Percentiles rank a stretch among this genome's conserved stretches.
phyloP scores from a whole-genome alignment of 257 asterid species.

The Solanum clarkiae region DNA sequence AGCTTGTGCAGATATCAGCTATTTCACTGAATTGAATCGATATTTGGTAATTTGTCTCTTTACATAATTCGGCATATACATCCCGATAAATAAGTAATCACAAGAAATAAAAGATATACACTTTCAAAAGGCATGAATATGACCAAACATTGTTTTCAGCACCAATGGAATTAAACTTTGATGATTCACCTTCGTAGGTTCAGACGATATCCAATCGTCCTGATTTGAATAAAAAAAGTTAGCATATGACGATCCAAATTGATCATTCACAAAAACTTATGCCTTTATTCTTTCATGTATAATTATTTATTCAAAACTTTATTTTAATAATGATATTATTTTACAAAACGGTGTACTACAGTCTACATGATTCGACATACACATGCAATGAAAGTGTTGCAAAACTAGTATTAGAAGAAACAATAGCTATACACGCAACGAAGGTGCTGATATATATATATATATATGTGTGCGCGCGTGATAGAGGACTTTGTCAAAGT shows the following conservation, averaged over 20 bases:
- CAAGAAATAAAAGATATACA: background rate
- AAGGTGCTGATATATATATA: no score
- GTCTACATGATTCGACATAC: no score
- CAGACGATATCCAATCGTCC: background rate
- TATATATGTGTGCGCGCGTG: background rate
- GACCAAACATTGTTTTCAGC: background rate
- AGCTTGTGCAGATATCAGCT: background rate
- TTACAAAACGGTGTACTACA: no score
- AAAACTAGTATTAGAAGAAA: no score
- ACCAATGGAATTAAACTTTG: background rate
- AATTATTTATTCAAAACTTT: no score
- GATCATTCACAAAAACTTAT: background rate
- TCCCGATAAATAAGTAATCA: background rate
- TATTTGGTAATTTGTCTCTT: background rate
- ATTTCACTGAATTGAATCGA: fast-evolving
- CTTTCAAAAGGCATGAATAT: background rate
- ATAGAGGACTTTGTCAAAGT: background rate
- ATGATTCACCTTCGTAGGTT: background rate
- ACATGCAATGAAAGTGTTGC: no score
- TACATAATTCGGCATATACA: background rate
- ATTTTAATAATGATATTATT: no score
- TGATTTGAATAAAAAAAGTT: background rate
- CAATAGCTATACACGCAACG: no score
- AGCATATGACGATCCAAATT: background rate
- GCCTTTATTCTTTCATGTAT: background rate